Conservation (phyloP, 1,139 yeast genomes). For the Sugiyamaella pinicola region DNA sequence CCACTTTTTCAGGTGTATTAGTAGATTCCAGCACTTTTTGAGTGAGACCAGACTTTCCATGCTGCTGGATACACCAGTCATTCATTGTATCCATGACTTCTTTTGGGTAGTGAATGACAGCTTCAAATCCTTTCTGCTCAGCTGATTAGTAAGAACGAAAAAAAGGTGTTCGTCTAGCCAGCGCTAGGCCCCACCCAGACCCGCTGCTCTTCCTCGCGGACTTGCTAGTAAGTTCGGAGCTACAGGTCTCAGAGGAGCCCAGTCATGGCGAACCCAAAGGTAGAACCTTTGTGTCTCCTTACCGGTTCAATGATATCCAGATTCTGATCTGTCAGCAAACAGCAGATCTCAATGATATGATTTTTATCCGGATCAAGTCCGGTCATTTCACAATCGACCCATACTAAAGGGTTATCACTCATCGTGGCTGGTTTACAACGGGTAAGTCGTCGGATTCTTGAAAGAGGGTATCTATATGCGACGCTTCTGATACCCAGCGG, state of each 20-base stretch:
- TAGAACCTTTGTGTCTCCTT: too few relatives aligned
- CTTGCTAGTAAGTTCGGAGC: too few relatives aligned
- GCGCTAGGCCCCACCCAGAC: too few relatives aligned
- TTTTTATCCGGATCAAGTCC: constrained; percentile 77
- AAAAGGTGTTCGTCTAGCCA: too few relatives aligned
- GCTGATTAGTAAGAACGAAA: too few relatives aligned
- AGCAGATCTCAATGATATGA: constrained; percentile 87
- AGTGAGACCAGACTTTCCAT: constrained; percentile 76
- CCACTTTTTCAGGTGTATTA: constrained; percentile 61
- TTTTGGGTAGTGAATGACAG: constrained; percentile 73
- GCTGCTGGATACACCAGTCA: constrained; percentile 84
- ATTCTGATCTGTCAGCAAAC: constrained; percentile 82
- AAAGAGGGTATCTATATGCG: constrained; percentile 4
- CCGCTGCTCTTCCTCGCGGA: too few relatives aligned
- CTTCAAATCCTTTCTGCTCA: constrained; percentile 69
- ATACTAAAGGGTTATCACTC: constrained; percentile 48
- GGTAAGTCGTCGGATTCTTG: background rate
- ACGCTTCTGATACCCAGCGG: constrained; percentile 2
- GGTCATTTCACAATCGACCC: constrained; percentile 96
- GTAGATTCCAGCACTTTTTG: constrained; percentile 61
- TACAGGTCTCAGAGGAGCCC: too few relatives aligned
- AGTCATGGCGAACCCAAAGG: too few relatives aligned
- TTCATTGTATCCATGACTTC: constrained; percentile 71
- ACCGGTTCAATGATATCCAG: constrained; percentile 63
- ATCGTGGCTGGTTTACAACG: constrained; percentile 3